phyloP scores from a whole-genome alignment of 2,329 filamentous ascomycete genomes.

The Huntiella omanensis region DNA sequence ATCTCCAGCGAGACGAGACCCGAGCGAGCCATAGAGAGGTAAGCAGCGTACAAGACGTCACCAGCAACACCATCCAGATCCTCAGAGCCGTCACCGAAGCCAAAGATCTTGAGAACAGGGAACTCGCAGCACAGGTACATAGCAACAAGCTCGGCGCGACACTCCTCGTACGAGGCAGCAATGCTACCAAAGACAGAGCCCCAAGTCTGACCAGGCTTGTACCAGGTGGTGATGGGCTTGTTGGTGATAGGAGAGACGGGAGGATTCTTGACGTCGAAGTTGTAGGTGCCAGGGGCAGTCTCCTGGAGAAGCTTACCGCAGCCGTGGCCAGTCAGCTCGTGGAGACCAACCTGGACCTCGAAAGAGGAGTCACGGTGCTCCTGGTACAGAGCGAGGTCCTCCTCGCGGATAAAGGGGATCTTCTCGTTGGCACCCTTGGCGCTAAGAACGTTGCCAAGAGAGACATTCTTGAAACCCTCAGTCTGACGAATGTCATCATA shows the following conservation, averaged over 20 bases:
- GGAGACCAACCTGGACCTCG: slow-evolving; percentile 87
- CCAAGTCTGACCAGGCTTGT: slow-evolving; percentile 92
- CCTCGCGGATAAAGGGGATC: slow-evolving; percentile 70
- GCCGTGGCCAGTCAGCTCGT: slow-evolving; percentile 73
- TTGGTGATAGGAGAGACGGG: slow-evolving; percentile 63
- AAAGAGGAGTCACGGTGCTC: slow-evolving; percentile 76
- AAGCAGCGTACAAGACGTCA: slow-evolving; percentile 72
- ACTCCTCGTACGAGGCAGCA: slow-evolving; percentile 68
- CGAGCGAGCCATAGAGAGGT: slow-evolving; percentile 87
- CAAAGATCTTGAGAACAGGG: slow-evolving; percentile 73
- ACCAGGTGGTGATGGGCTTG: slow-evolving; percentile 64
- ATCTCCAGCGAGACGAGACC: slow-evolving; percentile 77
- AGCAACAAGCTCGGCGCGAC: slow-evolving; percentile 80
- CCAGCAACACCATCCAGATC: slow-evolving; percentile 63
- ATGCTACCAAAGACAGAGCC: slow-evolving; percentile 77
- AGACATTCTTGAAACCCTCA: slow-evolving; percentile 84
- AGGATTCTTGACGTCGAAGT: slow-evolving; percentile 70
- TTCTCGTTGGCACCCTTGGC: slow-evolving; percentile 86
- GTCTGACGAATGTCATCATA: slow-evolving; percentile 65
- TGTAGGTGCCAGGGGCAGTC: slow-evolving; percentile 61
- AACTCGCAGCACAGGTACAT: slow-evolving; percentile 87
- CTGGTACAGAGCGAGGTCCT: slow-evolving; percentile 60
- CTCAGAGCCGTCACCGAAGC: slow-evolving; percentile 58
- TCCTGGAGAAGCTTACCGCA: slow-evolving; percentile 90
- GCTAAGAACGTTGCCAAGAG: slow-evolving; percentile 76